These are phyloP conservation scores for Grosmannia serpens DNA, from an alignment of 2,329 filamentous ascomycete species.

Conservation along the genomic window DNA sequence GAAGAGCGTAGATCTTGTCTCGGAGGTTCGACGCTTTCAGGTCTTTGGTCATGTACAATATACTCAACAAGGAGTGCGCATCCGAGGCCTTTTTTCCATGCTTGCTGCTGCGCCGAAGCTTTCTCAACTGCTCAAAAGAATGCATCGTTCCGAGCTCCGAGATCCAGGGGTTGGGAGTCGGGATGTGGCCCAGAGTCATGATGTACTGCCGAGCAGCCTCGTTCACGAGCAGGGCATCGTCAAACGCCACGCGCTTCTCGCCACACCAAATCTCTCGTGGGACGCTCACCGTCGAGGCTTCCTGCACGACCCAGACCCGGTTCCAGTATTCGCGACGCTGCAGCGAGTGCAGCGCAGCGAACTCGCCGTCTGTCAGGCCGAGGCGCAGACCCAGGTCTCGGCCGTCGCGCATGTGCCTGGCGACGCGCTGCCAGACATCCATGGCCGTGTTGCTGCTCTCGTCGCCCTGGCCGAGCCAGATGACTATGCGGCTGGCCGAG, in stretches of 20 bases:
- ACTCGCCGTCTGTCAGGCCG: background rate
- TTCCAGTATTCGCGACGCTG: background rate
- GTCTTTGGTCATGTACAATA: background rate
- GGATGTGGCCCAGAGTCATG: background rate
- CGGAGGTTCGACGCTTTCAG: background rate
- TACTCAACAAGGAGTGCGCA: background rate
- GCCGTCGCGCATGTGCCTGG: background rate
- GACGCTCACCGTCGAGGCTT: background rate
- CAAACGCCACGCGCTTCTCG: background rate
- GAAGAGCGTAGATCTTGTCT: conserved; percentile 3
- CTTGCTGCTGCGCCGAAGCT: background rate
- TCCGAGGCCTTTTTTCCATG: background rate
- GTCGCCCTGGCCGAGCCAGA: conserved; percentile 9
- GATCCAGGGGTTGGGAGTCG: background rate
- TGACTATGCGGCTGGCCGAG: conserved; percentile 6
- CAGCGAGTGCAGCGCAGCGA: background rate
- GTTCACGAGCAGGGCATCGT: background rate
- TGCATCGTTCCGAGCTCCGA: background rate
- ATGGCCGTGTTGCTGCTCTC: background rate
- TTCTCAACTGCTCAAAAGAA: background rate
- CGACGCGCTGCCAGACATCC: background rate
- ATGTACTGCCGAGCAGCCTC: background rate
- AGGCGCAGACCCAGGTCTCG: background rate
- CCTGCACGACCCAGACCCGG: background rate
- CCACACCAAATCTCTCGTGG: background rate